Evolutionary conservation across 2,329 filamentous ascomycete species (phyloP).

Genomic region (Knoxdaviesia proteae): DNA sequence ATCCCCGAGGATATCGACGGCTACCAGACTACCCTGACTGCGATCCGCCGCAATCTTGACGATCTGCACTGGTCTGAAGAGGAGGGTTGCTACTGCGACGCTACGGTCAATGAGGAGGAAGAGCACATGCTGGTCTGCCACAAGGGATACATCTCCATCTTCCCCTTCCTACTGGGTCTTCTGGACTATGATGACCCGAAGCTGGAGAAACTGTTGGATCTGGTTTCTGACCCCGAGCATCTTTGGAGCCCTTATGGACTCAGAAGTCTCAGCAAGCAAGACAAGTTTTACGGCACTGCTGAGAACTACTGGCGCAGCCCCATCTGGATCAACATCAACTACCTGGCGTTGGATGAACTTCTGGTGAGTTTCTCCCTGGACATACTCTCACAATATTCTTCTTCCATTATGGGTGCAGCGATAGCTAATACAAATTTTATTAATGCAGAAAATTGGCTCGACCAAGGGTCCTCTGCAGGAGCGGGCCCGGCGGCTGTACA

Average conservation of each 20-base stretch:
- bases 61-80: conserved; percentile 82
- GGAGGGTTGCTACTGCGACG: conserved; percentile 75
- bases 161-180: conserved; percentile 76
- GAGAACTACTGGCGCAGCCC: conserved; percentile 97
- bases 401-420: neutral
- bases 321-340: conserved; percentile 94
- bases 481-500: conserved; percentile 56
- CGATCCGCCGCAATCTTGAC: conserved; percentile 69
- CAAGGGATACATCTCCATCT: conserved; percentile 86
- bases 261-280: conserved; percentile 66
- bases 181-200: conserved; percentile 52
- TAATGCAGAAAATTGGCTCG: conserved; percentile 37
- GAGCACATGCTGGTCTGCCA: conserved; percentile 81
- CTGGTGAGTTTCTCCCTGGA: conserved; percentile 33
- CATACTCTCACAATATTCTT: neutral
- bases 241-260: conserved; percentile 86
- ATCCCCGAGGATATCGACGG: conserved; percentile 56
- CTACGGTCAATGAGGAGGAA: conserved; percentile 86
- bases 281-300: conserved; percentile 65
- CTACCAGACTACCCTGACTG: conserved; percentile 50
- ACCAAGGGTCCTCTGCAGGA: conserved; percentile 45
- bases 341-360: conserved; percentile 61
- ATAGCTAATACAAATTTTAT: conserved; percentile 3
- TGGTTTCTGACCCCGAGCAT: conserved; percentile 63
- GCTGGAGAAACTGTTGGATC: conserved; percentile 52